A percentile compares a stretch with the other conserved stretches of the same genome.
These are phyloP conservation scores for Fusarium chaquense DNA, from an alignment of 2,329 filamentous ascomycete species.

Conservation along the genomic window DNA sequence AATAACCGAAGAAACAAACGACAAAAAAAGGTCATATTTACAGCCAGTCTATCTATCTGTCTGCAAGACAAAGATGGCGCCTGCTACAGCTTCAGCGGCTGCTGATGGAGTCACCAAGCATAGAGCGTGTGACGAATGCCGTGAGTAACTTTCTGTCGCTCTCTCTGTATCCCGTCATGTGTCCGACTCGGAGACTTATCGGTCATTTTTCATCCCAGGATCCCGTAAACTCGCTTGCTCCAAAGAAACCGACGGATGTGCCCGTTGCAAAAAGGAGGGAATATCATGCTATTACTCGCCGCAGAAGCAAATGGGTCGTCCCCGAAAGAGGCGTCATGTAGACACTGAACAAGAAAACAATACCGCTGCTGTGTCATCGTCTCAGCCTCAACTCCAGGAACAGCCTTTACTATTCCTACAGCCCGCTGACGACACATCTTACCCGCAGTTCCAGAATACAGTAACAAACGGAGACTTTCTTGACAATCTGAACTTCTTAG, in stretches of 20 bases:
- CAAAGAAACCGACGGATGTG: conserved; percentile 70
- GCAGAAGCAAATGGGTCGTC: conserved; percentile 75
- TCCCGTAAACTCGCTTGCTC: conserved; percentile 73
- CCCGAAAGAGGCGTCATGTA: conserved; percentile 65
- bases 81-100: conserved; percentile 16
- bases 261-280: conserved; percentile 68
- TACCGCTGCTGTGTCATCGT: neutral
- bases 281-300: conserved; percentile 71
- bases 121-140: conserved; percentile 75
- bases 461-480: conserved; percentile 41
- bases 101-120: conserved; percentile 59
- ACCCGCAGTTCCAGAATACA: conserved; percentile 19
- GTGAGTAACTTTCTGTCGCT: conserved; percentile 58
- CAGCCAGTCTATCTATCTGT: neutral
- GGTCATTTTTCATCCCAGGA: conserved; percentile 56
- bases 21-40: neutral
- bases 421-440: conserved; percentile 4
- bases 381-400: conserved; percentile 9
- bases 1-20: neutral
- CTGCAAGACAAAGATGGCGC: conserved; percentile 37
- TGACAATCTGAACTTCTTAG: conserved; percentile 53
- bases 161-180: neutral
- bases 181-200: conserved; percentile 48
- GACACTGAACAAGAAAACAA: conserved; percentile 52
- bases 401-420: conserved; percentile 9